Base-by-base conservation (phyloP, 2,329 filamentous ascomycete species). In the Colletotrichum caudatum region DNA sequence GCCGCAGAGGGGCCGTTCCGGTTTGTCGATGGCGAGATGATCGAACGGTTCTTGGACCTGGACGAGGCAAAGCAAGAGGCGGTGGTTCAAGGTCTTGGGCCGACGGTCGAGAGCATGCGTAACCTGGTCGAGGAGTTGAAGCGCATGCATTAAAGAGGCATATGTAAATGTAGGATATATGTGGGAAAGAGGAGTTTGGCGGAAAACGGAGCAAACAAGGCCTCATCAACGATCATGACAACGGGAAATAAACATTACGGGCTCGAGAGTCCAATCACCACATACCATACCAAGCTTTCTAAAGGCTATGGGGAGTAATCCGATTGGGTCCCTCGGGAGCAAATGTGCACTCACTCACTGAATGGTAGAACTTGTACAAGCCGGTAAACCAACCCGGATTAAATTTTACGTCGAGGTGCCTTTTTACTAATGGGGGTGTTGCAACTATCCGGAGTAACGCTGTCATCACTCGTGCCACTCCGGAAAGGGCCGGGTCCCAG, bases 11-110 rank as follows among this genome's bases (percentile, higher is more conserved):
- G 92, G 50, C 95, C 96, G 0, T 93, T 90, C 77, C 88, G 95
- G 1, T 98, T 98, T 77, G 89, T 99, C 16, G 96, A 99, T 77
- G 96, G 95, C 0, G 95, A 98, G 79, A 85, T 98, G 76, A 86
- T 99, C 16, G 95, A 98, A 82, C 82, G 89, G 63, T 98, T 98
- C 78, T 81, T 98, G 75, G 91, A 94, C 74, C 84, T 93, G 74
- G 85, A 88, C 57, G 89, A 91, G 66, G 83, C 84, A 48, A 82
- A 82, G 51, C 90, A 91, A 81, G 83, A 82, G 75, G 79, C 82
- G 66, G 83, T 88, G 61, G 90, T 84, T 69, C 79, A 85, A 79
- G 90, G 84, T 60, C 85, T 87, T 74, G 92, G 84, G 66, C 90
- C 84, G 73, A 88, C 84, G 84, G 80, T 93, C 74, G 86, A 91